These are phyloP conservation scores for Omphalotus guepiniiformis DNA, from an alignment of 768 basidiomycete genomes.

Conservation along the genomic window DNA sequence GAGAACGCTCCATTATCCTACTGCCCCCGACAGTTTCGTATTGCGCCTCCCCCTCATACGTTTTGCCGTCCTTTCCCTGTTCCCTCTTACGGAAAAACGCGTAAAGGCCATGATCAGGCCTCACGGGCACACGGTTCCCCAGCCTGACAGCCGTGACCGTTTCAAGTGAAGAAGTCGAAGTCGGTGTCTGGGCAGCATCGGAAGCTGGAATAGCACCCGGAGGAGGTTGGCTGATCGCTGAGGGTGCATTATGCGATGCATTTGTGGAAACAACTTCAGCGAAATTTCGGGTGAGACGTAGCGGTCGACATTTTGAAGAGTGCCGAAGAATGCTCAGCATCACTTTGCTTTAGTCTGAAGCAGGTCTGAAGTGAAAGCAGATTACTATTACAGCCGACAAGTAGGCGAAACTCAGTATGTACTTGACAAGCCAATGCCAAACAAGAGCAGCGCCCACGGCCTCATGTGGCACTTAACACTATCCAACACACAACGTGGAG, in stretches of 20 bases:
- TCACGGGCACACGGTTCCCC: slow-evolving; percentile 5
- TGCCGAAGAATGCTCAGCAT: slow-evolving; percentile 6
- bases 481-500: no score
- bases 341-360: not conserved
- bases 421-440: no score
- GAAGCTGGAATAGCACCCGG: not conserved
- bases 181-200: no score
- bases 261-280: slow-evolving; percentile 1
- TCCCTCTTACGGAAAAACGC: slow-evolving; percentile 9
- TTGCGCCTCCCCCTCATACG: slow-evolving; percentile 7
- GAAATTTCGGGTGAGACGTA: not conserved
- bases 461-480: no score
- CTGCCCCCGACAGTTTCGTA: slow-evolving; percentile 9
- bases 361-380: not conserved
- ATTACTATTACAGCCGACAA: no score
- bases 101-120: slow-evolving; percentile 10
- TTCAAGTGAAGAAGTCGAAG: not conserved
- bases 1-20: slow-evolving; percentile 1
- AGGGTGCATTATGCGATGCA: not conserved
- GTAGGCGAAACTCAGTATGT: no score
- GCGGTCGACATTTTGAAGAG: not conserved
- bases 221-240: not conserved
- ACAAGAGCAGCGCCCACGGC: no score
- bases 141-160: not conserved
- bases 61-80: not conserved